Base-by-base conservation (phyloP, 2,329 filamentous ascomycete species). In the Aspergillus persii region DNA sequence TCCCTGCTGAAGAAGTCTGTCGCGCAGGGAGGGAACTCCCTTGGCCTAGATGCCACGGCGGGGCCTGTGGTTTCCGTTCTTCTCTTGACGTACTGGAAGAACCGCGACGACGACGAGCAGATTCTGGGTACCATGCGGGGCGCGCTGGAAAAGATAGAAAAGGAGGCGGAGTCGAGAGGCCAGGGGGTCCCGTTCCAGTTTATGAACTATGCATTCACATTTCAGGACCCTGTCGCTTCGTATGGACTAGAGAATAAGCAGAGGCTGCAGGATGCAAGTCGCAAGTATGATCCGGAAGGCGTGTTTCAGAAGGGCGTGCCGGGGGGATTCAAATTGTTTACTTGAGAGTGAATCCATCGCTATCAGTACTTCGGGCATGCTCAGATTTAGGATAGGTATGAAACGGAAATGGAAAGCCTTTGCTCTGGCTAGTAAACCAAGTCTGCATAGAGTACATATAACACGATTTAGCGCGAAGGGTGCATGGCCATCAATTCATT, bases 211-310 rank as follows among this genome's bases (percentile, higher is more conserved):
- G 56, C 56, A 11, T 52, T 27, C 7, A 23, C n/a, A 5, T 63
- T 49, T 48, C 67, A 70, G 54, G 61, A 65, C 41, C 61, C 60
- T 1, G 61, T 70, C 27, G 49, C 53, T 3, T 61, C 54, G n/a
- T 70, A 69, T 52, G 65, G 66, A 3, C 6, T 29, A 3, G 57
- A 59, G 30, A 66, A 50, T 30, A 54, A 65, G 29, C 18, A 49
- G 23, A 33, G 52, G 27, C 30, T 69, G 26, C 47, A 48, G 33
- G 29, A 23, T n/a, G 50, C 66, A 6, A 50, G 61, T 29, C 30
- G 41, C 3, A 50, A 36, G 15, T 58, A 60, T 8, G 67, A 69
- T 62, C 68, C 63, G 1, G n/a, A 26, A 8, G 59, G 56, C 9
- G 50, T 68, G 15, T 68, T 68, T 52, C 54, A 55, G 31, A 39